Base-by-base conservation (phyloP, 345 rosid genomes). In the Toxicodendron radicans region DNA sequence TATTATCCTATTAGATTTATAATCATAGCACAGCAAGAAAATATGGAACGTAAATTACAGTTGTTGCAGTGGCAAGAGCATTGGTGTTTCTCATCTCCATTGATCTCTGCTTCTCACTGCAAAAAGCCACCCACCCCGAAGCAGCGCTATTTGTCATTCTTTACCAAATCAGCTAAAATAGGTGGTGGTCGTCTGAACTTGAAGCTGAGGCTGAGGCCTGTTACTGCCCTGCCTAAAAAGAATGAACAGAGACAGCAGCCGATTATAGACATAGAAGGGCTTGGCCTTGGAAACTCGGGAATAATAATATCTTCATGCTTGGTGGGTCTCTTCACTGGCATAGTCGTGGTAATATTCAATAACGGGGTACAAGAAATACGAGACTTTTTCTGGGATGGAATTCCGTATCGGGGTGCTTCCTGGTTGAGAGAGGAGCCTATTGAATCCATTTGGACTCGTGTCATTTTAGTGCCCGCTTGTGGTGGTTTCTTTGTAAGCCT, bases 341-440 rank as follows among this genome's bases (percentile, higher is more conserved):
- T 94, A 11, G 87, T 85, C 9, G 97, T 94, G 18, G 97, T 94
- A 21, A 66, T 91, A 13, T 94, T 94, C 86, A 94, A 94, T 72
- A 87, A 87, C 18, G 79, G 83, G 21, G 95, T 92, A 38, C 93
- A 85, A 65, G 89, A 86, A 77, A 82, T 94, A 41, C 92, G 98
- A 9, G 98, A 92, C 79, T 76, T 90, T 51, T 89, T 87, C 69
- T 92, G 97, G 98, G 97, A 92, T 67, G 98, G 95, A 35, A 94
- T 92, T 32, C 97, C 98, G 7, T 77, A 82, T 49, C 81, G 93
- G 57, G 97, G 97, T 33, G 97, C 98, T 27, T 88, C 92, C 38
- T 92, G 90, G 97, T 83, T 92, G 32, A 86, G 98, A 72, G 92
- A 92, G 68, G 87, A 66, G 75, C 90, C 98, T 67, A 76, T 88